Conservation (phyloP, 257 asterid species). For the Lantana camara region DNA sequence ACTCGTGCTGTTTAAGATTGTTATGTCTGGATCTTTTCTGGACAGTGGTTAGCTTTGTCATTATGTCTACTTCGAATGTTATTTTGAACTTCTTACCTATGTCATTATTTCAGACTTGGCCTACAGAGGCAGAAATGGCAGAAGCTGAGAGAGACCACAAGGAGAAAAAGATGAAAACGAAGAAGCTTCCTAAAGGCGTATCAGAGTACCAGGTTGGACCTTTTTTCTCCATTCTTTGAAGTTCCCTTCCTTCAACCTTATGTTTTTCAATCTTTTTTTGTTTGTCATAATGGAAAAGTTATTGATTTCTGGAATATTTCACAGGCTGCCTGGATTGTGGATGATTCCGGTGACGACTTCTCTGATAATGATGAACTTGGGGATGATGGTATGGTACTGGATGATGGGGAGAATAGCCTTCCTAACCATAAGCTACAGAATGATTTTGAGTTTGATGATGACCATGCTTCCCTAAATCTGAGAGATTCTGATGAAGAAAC, state of each 20-base stretch:
- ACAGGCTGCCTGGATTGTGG: conserved; percentile 98
- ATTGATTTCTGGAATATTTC: conserved; percentile 23
- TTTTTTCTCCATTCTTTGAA: conserved; percentile 15
- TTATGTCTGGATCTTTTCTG: conserved; percentile 19
- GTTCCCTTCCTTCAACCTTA: not conserved
- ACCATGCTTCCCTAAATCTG: conserved; percentile 64
- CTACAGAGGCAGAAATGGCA: conserved; percentile 95
- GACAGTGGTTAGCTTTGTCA: not conserved
- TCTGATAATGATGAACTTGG: conserved; percentile 68
- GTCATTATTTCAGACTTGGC: conserved; percentile 77
- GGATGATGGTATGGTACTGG: conserved; percentile 81
- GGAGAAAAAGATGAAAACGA: conserved; percentile 63
- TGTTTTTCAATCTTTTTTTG: not conserved
- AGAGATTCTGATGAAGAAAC: conserved; percentile 84
- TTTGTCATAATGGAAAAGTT: conserved; percentile 4
- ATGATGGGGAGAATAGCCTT: conserved; percentile 52
- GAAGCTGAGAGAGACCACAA: conserved; percentile 69
- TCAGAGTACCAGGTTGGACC: conserved; percentile 88
- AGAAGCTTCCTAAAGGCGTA: conserved; percentile 72
- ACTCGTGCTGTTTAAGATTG: not conserved
- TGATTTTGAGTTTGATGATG: conserved; percentile 73
- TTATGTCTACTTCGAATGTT: conserved; percentile 9
- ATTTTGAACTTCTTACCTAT: conserved; percentile 23
- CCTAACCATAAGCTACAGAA: conserved; percentile 43
- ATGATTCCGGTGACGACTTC: conserved; percentile 67